Conservation (phyloP, 208 protist genomes). For the Leishmania lainsoni region DNA sequence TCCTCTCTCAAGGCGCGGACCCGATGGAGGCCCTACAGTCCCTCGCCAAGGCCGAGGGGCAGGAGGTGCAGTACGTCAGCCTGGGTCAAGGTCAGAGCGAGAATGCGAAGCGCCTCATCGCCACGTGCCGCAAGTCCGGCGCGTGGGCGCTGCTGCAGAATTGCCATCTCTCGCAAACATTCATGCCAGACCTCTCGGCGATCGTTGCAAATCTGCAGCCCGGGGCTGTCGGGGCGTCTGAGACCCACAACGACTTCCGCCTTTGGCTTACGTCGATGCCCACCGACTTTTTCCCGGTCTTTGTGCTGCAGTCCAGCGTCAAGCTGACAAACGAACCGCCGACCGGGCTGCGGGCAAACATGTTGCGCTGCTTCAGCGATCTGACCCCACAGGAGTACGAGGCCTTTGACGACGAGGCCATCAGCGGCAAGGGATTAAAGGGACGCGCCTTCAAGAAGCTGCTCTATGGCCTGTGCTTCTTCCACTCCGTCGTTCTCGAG, state of each 20-base stretch:
- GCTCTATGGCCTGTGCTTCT: conserved; percentile 97
- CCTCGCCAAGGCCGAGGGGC: conserved; percentile 86
- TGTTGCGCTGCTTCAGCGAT: conserved; percentile 93
- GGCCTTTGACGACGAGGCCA: conserved; percentile 42
- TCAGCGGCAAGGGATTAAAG: conserved; percentile 67
- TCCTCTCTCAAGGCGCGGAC: conserved; percentile 97
- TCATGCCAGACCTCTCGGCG: conserved; percentile 96
- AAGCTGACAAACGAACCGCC: conserved; percentile 99
- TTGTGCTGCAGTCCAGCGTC: conserved; percentile 97
- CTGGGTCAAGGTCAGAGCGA: conserved; percentile 97
- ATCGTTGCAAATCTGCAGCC: conserved; percentile 87
- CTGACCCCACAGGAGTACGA: conserved; percentile 89
- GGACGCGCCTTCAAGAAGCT: conserved; percentile 94
- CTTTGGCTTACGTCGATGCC: conserved; percentile 99
- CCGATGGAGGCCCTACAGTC: conserved; percentile 93
- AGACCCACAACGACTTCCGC: conserved; percentile 92
- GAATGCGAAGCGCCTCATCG: conserved; percentile 95
- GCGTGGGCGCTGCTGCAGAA: conserved; percentile 98
- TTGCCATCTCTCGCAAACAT: conserved; percentile 96
- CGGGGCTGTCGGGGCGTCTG: conserved; percentile 20
- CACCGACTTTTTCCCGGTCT: conserved; percentile 96
- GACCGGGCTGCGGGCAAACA: conserved; percentile 95
- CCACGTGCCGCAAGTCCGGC: conserved; percentile 85
- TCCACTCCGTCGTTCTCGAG: conserved; percentile 97
- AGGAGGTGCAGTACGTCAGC: conserved; percentile 91